Evolutionary conservation across 2,329 filamentous ascomycete genomes (phyloP).

Genomic region (Thelonectria olida): DNA sequence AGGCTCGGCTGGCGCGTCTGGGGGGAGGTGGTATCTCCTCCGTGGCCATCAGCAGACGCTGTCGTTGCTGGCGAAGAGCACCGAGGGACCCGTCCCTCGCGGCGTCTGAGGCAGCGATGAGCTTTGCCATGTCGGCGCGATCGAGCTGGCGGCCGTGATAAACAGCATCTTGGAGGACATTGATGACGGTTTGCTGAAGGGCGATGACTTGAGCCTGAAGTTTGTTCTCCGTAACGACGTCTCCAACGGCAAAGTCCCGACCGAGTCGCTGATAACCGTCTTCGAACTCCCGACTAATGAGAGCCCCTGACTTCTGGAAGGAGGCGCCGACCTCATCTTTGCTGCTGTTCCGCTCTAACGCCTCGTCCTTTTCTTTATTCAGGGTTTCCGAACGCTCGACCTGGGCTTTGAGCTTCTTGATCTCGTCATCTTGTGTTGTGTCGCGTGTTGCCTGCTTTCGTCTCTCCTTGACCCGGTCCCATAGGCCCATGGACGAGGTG

Average conservation of each 20-base stretch:
- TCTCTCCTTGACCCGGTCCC: slow-evolving; percentile 36
- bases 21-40: slow-evolving; percentile 4
- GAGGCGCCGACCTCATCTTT: slow-evolving; percentile 31
- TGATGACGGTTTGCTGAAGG: slow-evolving; percentile 38
- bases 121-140: slow-evolving; percentile 32
- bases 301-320: slow-evolving; percentile 31
- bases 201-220: slow-evolving; percentile 38
- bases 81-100: slow-evolving; percentile 33
- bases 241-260: slow-evolving; percentile 33
- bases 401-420: slow-evolving; percentile 35
- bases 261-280: slow-evolving; percentile 36
- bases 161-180: slow-evolving; percentile 36
- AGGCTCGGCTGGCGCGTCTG: too few species aligned
- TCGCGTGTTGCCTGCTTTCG: slow-evolving; percentile 35
- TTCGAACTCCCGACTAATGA: slow-evolving; percentile 38
- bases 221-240: slow-evolving; percentile 38
- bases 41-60: slow-evolving; percentile 24
- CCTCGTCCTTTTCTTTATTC: not conserved
- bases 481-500: slow-evolving; percentile 40
- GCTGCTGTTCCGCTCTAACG: slow-evolving; percentile 5
- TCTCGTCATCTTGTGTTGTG: slow-evolving; percentile 38
- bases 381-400: slow-evolving; percentile 23
- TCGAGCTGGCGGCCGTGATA: slow-evolving; percentile 33
- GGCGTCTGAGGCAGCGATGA: slow-evolving; percentile 36
- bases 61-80: slow-evolving; percentile 34